Conservation (phyloP, 192 early-diverging fungal species). For the Coemansia sp. region DNA sequence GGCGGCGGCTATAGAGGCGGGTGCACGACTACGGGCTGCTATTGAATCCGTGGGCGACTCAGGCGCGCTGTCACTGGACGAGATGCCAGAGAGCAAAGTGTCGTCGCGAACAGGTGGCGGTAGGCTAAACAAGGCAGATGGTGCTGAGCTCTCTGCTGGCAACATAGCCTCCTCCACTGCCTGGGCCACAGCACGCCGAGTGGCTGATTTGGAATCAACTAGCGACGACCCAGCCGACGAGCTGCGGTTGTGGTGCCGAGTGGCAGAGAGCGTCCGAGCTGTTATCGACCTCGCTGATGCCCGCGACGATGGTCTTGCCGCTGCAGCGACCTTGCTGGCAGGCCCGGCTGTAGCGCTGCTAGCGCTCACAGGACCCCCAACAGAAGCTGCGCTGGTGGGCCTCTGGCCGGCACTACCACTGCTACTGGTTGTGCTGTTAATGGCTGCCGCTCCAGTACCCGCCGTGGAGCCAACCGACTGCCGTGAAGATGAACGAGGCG, state of each 20-base stretch:
- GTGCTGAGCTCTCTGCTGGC: not conserved
- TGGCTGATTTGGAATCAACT: conserved; percentile 20
- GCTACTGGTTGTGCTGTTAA: not conserved
- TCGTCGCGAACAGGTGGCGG: conserved; percentile 19
- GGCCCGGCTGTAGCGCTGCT: not conserved
- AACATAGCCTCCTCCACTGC: conserved; percentile 19
- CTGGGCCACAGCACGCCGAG: conserved; percentile 22
- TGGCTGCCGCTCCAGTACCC: not conserved
- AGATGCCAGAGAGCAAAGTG: not conserved
- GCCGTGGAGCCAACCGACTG: conserved; percentile 24
- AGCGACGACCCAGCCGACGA: conserved; percentile 43
- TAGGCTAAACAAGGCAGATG: not conserved
- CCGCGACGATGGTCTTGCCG: conserved; percentile 41
- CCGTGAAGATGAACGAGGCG: conserved; percentile 33
- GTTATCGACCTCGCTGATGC: conserved; percentile 32
- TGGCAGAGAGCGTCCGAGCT: conserved; percentile 10
- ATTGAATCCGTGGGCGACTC: conserved; percentile 38
- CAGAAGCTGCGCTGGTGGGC: conserved; percentile 34
- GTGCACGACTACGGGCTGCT: conserved; percentile 13
- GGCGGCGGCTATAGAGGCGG: not conserved
- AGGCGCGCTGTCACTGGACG: conserved; percentile 19
- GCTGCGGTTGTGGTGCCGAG: conserved; percentile 36
- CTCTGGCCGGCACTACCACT: conserved; percentile 7
- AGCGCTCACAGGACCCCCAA: conserved; percentile 14
- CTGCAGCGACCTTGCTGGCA: not conserved